These are phyloP conservation scores for Candida nemodendra DNA, from an alignment of 805 yeast genomes.

Conservation along the genomic window DNA sequence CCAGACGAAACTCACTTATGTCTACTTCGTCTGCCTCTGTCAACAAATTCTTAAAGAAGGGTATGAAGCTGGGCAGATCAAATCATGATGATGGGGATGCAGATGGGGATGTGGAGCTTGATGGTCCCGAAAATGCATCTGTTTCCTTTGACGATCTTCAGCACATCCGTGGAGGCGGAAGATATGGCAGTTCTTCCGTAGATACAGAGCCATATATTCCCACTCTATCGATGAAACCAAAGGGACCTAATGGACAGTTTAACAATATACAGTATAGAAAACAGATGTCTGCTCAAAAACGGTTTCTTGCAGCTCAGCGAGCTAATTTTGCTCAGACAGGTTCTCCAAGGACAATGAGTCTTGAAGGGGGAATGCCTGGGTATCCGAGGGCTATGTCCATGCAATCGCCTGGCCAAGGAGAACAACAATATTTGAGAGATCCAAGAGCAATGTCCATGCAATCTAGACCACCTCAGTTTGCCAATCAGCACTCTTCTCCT, in stretches of 20 bases:
- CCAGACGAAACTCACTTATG: slow-evolving; percentile 24
- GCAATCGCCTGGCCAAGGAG: slow-evolving; percentile 19
- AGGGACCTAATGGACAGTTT: slow-evolving; percentile 31
- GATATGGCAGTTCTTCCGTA: slow-evolving; percentile 50
- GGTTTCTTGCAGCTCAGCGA: slow-evolving; percentile 41
- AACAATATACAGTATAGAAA: slow-evolving; percentile 66
- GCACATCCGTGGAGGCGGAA: slow-evolving; percentile 63
- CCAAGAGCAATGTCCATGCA: slow-evolving; percentile 49
- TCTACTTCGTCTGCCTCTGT: slow-evolving; percentile 34
- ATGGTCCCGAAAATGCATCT: slow-evolving; percentile 29
- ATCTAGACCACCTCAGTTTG: slow-evolving; percentile 22
- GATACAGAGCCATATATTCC: slow-evolving; percentile 79
- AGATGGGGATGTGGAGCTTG: slow-evolving; percentile 31
- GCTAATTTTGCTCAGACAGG: slow-evolving; percentile 29
- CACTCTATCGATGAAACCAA: slow-evolving; percentile 45
- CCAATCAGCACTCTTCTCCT: slow-evolving; percentile 11
- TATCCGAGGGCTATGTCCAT: slow-evolving; percentile 31
- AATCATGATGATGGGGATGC: slow-evolving; percentile 28
- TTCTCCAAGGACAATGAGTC: slow-evolving; percentile 38
- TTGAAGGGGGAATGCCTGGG: slow-evolving; percentile 18
- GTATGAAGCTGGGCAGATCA: slow-evolving; percentile 27
- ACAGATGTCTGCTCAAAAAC: slow-evolving; percentile 65
- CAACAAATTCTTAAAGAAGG: slow-evolving; percentile 43
- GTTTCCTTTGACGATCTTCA: slow-evolving; percentile 65
- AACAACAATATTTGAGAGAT: slow-evolving; percentile 20